Evolutionary conservation across 257 asterid genomes (phyloP).

Genomic region (Penstemon newberryi): DNA sequence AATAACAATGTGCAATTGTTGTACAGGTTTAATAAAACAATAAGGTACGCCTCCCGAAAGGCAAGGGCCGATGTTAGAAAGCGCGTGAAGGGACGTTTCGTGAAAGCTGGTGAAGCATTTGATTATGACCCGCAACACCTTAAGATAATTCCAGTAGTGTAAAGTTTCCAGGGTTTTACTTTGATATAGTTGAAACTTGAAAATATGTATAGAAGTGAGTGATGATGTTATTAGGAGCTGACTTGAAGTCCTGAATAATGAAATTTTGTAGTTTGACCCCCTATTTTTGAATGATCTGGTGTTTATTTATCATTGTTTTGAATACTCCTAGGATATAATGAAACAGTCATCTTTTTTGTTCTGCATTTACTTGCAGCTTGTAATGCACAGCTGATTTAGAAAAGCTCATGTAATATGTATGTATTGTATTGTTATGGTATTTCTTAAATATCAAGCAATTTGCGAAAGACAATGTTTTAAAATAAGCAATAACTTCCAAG

Average conservation of each 20-base stretch:
- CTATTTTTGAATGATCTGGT: neutral
- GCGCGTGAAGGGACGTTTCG: constrained; percentile 79
- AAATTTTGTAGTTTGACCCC: constrained; percentile 13
- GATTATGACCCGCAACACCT: constrained; percentile 60
- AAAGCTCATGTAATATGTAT: no score
- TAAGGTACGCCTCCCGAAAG: constrained; percentile 68
- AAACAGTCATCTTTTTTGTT: constrained; percentile 30
- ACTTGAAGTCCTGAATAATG: constrained; percentile 6
- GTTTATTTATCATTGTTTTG: neutral
- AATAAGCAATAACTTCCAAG: no score
- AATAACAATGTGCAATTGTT: constrained; percentile 11
- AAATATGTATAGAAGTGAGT: constrained; percentile 20
- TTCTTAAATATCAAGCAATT: no score
- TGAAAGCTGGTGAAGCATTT: constrained; percentile 65
- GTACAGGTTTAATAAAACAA: constrained; percentile 56
- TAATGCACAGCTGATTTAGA: neutral
- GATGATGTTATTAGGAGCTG: constrained; percentile 21
- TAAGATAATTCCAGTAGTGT: constrained; percentile 34
- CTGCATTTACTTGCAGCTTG: neutral
- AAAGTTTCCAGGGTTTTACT: constrained; percentile 1
- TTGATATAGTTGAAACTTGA: constrained; percentile 7
- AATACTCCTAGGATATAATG: neutral
- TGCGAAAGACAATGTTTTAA: no score
- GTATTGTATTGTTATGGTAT: no score
- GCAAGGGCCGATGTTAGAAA: constrained; percentile 69